Conservation (phyloP, 139 green algal species). For the Helicosporidium sp. region DNA sequence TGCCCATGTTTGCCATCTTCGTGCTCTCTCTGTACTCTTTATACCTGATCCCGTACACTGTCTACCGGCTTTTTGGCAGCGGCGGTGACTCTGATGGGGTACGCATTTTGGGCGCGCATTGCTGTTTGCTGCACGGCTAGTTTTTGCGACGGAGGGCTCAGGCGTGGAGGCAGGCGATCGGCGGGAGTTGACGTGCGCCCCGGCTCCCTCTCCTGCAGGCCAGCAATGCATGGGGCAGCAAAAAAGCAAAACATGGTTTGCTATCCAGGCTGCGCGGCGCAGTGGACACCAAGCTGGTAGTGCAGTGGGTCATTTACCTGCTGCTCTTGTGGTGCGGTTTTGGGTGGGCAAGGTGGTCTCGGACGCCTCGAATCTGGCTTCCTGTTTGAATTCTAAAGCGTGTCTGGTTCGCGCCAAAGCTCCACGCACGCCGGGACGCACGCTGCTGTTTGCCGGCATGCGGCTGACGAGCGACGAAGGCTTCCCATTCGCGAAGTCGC, state of each 20-base stretch:
- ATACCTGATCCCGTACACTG: slow-evolving; percentile 49
- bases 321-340: slow-evolving; percentile 11
- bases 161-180: slow-evolving; percentile 5
- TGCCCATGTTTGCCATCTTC: slow-evolving; percentile 57
- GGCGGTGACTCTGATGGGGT: slow-evolving; percentile 22
- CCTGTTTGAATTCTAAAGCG: too few relatives aligned
- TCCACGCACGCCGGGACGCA: background rate
- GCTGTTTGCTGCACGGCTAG: too few relatives aligned
- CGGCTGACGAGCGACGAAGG: background rate
- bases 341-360: too few relatives aligned
- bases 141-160: too few relatives aligned
- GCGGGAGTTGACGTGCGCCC: background rate
- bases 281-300: slow-evolving; percentile 1
- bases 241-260: slow-evolving; percentile 4
- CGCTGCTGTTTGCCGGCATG: background rate
- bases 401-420: too few relatives aligned
- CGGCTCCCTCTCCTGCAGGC: background rate
- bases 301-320: slow-evolving; percentile 11
- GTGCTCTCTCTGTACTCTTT: slow-evolving; percentile 40
- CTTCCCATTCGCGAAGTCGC: background rate
- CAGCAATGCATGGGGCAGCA: slow-evolving; percentile 11
- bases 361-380: too few relatives aligned
- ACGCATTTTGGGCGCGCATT: too few relatives aligned
- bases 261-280: background rate
- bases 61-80: slow-evolving; percentile 32